Conservation (phyloP, 1,284 basidiomycete genomes). For the Crucibulum parvulum region DNA sequence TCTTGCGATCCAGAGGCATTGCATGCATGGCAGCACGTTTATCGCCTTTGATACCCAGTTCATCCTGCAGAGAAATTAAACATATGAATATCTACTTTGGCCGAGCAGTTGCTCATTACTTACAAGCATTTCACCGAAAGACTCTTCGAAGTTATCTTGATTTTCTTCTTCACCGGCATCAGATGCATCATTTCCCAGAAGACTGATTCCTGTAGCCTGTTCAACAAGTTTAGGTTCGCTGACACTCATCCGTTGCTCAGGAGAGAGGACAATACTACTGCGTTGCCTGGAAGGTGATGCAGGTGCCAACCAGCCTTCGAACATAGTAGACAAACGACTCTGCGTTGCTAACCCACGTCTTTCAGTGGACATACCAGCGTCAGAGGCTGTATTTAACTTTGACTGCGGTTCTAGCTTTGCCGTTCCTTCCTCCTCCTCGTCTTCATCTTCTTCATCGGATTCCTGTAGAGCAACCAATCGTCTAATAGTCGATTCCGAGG, state of each 20-base stretch:
- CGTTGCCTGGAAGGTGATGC: slow-evolving; percentile 42
- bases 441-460: slow-evolving; percentile 48
- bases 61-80: slow-evolving; percentile 47
- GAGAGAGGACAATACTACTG: slow-evolving; percentile 34
- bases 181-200: slow-evolving; percentile 7
- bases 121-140: slow-evolving; percentile 71
- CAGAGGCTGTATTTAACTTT: slow-evolving; percentile 1
- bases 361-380: slow-evolving; percentile 5
- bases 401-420: slow-evolving; percentile 50
- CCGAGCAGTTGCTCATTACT: slow-evolving; percentile 21
- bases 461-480: slow-evolving; percentile 59
- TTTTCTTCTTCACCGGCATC: slow-evolving; percentile 35
- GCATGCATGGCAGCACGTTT: slow-evolving; percentile 72
- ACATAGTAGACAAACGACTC: slow-evolving; percentile 67
- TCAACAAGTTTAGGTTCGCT: slow-evolving; percentile 71
- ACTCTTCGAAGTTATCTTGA: slow-evolving; percentile 36
- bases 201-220: slow-evolving; percentile 37
- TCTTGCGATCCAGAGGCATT: slow-evolving; percentile 71
- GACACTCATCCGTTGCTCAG: slow-evolving; percentile 62
- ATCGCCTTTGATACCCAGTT: slow-evolving; percentile 77
- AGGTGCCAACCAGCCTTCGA: slow-evolving; percentile 64
- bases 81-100: not conserved
- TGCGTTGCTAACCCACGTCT: slow-evolving; percentile 54
- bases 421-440: slow-evolving; percentile 63
- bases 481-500: slow-evolving; percentile 58